Evolutionary conservation across 192 early-diverging fungal species (phyloP).

Genomic region (Piromyces finnis): DNA sequence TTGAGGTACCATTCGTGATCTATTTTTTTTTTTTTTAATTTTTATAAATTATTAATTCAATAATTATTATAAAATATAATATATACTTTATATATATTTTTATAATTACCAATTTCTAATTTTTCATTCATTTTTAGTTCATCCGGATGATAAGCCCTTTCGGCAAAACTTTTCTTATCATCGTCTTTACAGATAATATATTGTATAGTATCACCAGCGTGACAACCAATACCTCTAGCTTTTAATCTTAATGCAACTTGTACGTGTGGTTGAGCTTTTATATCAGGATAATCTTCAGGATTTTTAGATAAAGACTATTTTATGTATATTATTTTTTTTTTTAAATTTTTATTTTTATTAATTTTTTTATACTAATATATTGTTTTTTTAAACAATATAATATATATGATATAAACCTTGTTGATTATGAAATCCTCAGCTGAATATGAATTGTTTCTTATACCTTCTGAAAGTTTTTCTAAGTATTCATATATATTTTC

Average conservation of each 20-base stretch:
- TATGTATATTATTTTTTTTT: too few species aligned
- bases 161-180: conserved; percentile 20
- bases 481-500: conserved; percentile 66
- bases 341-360: too few species aligned
- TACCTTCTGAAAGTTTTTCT: conserved; percentile 41
- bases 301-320: conserved; percentile 61
- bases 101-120: conserved; percentile 27
- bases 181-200: conserved; percentile 66
- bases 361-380: too few species aligned
- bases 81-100: too few species aligned
- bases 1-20: conserved; percentile 84
- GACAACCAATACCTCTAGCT: conserved; percentile 37
- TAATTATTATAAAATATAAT: not conserved
- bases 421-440: conserved; percentile 78
- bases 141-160: conserved; percentile 67
- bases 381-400: too few species aligned
- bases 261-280: conserved; percentile 80
- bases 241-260: conserved; percentile 76
- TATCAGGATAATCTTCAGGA: conserved; percentile 77
- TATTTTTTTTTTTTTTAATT: not conserved
- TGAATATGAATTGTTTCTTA: conserved; percentile 44
- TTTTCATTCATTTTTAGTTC: conserved; percentile 34
- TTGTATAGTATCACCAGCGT: conserved; percentile 79
- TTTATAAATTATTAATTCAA: not conserved
- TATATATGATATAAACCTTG: conserved; percentile 40